Evolutionary conservation across 306 rosid species (phyloP).

Genomic region (Citrullus mucosospermus): DNA sequence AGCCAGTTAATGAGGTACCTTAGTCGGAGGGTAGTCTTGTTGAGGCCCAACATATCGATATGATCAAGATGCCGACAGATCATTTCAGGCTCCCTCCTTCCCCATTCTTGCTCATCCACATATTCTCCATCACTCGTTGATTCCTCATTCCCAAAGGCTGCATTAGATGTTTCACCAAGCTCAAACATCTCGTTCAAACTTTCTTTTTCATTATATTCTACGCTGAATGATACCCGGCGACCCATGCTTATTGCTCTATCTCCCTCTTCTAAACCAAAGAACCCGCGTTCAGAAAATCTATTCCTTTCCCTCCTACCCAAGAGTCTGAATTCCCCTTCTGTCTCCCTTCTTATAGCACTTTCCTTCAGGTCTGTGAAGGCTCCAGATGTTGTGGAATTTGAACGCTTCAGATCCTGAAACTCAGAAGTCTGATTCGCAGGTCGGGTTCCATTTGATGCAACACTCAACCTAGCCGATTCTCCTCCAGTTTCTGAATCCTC

Average conservation of each 20-base stretch:
- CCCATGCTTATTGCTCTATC: slow-evolving; percentile 41
- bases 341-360: slow-evolving; percentile 93
- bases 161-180: slow-evolving; percentile 47
- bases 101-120: slow-evolving; percentile 48
- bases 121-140: slow-evolving; percentile 66
- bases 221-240: slow-evolving; percentile 59
- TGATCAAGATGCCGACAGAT: slow-evolving; percentile 62
- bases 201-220: slow-evolving; percentile 50
- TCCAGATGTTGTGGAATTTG: slow-evolving; percentile 42
- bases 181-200: slow-evolving; percentile 32
- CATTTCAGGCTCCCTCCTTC: slow-evolving; percentile 67
- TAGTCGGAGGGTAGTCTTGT: slow-evolving; percentile 68
- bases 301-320: slow-evolving; percentile 78
- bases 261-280: slow-evolving; percentile 67
- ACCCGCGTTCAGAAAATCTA: slow-evolving; percentile 46
- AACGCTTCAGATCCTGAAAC: slow-evolving; percentile 25
- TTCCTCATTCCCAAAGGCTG: slow-evolving; percentile 56
- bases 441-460: slow-evolving; percentile 19
- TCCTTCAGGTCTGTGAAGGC: slow-evolving; percentile 51
- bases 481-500: slow-evolving; percentile 45
- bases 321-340: slow-evolving; percentile 85
- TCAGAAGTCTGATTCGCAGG: slow-evolving; percentile 14
- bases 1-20: slow-evolving; percentile 93
- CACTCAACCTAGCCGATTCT: slow-evolving; percentile 9
- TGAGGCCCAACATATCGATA: slow-evolving; percentile 78